Evolutionary conservation across 148 eudicot genomes (phyloP), one percentile per base, ranked within the genome.

Genomic region (Amaranthus cruentus): DNA sequence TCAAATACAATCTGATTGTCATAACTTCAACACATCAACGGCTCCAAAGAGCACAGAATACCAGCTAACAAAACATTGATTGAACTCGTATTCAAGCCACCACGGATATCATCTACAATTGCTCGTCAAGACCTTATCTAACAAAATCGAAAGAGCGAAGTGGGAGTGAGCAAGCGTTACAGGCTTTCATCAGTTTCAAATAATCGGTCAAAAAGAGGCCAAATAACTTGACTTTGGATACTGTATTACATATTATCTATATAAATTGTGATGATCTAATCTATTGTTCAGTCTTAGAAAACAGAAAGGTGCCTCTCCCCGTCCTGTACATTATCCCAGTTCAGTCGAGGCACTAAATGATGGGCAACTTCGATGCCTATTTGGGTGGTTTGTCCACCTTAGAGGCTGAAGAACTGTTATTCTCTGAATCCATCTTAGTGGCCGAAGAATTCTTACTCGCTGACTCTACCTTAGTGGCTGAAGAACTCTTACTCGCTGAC

Each of bases 371-470:
- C 48, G 14, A 43, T 9, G 62, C 53, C 68, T 80, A 77, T 73
- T 78, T 73, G 14, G 81, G 64, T 52, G 73, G 46, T 77, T 78
- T 84, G 75, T 84, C 83, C 59, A 53, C 65, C 66, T 50, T 28
- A 6, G 76, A 28, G 15, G 83, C 71, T 10, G 85, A 55, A 57
- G 80, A 63, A 44, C 77, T 28, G 38, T 28, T 62, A 75, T 72
- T 81, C 54, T 81, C 78, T 69, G 81, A 69, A 68, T 69, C 58
- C 59, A 65, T 28, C 14, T 65, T 65, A 50, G 75, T 71, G 49
- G 74, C 74, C 57, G 83, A 73, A 15, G 80, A 64, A 63, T 13
- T 64, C 14, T 66, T 59, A 72, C 75, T 82, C 50, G 82, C 68
- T 6, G 87, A 38, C 66, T 80, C 68, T n/a, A 65, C 52, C 14